phyloP scores from a whole-genome alignment of 2,329 filamentous ascomycete genomes.

The Xylaria sp. region DNA sequence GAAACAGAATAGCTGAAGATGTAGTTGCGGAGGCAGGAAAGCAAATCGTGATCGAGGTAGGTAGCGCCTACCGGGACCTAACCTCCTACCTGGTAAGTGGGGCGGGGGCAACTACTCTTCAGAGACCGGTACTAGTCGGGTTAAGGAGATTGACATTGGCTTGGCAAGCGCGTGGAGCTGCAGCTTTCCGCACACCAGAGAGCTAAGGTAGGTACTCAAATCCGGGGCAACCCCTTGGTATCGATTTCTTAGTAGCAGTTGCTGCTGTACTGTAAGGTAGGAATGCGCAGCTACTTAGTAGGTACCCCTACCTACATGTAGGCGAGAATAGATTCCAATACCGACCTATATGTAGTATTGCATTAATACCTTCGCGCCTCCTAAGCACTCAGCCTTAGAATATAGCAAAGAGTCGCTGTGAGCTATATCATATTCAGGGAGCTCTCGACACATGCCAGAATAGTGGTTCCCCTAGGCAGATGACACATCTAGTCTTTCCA shows the following conservation, averaged over 20 bases:
- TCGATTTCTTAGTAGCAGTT: not conserved
- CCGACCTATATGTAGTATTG: no score
- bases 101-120: not conserved
- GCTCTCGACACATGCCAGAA: not conserved
- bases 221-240: not conserved
- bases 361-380: no score
- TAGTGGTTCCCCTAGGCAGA: not conserved
- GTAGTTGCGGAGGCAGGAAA: slow-evolving; percentile 25
- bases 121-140: not conserved
- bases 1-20: slow-evolving; percentile 21
- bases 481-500: not conserved
- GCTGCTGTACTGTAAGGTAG: no score
- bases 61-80: not conserved
- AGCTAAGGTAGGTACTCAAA: not conserved
- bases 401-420: no score
- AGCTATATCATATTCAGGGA: no score
- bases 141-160: slow-evolving; percentile 23
- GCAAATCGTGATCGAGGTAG: slow-evolving; percentile 13
- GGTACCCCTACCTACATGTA: not conserved
- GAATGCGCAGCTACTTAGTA: no score
- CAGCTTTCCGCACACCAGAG: slow-evolving; percentile 4
- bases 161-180: slow-evolving; percentile 24
- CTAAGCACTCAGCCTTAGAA: no score
- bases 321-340: no score
- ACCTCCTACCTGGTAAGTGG: not conserved